Conservation (phyloP, 1,284 basidiomycete genomes). For the Leccinum subfulvum region DNA sequence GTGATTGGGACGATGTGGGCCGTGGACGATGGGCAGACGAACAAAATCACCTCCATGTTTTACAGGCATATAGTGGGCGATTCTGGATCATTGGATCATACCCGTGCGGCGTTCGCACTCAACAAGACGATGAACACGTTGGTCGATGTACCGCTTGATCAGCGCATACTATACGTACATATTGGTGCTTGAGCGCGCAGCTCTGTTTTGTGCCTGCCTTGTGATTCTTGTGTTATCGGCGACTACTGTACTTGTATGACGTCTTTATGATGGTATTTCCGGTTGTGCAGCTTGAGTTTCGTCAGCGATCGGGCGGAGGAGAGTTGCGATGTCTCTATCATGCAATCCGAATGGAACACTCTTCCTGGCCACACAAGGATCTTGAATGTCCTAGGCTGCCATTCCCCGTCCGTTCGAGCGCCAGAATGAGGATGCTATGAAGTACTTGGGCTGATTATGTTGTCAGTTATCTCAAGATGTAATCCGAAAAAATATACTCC, state of each 20-base stretch:
- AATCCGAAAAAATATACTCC: no score
- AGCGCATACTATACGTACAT: background rate
- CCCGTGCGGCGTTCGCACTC: background rate
- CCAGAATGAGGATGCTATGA: no score
- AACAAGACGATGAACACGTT: background rate
- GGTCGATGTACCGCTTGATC: background rate
- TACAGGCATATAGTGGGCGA: background rate
- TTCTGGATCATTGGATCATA: background rate
- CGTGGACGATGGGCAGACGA: background rate
- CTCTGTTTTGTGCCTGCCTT: background rate
- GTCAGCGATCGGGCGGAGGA: no score
- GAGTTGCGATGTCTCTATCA: no score
- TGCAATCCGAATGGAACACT: no score
- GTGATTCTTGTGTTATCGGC: background rate
- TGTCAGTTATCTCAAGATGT: no score
- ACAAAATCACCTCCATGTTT: background rate
- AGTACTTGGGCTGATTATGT: no score
- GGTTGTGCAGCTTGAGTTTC: no score
- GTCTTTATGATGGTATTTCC: no score
- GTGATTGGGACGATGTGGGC: constrained; percentile 1
- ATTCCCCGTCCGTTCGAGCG: no score
- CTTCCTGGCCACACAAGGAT: no score
- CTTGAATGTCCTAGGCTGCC: no score
- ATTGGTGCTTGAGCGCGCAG: background rate
- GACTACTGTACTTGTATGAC: background rate